Conservation (phyloP, 768 basidiomycete genomes). For the Tricholoma sp. region DNA sequence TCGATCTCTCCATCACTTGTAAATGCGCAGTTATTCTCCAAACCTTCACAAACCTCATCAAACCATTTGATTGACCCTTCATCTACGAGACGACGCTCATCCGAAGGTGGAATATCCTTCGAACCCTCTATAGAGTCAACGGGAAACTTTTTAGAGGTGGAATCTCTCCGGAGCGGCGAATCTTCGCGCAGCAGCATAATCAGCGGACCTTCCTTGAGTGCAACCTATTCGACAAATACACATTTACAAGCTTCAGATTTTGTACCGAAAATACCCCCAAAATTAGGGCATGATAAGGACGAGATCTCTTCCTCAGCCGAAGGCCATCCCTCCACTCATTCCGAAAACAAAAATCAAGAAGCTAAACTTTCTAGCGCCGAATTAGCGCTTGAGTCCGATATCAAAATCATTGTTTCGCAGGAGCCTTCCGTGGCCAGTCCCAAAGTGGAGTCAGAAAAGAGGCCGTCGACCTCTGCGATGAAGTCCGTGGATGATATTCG, state of each 20-base stretch:
- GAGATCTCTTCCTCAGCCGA: background rate
- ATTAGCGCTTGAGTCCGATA: slow-evolving; percentile 1
- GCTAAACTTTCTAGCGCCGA: background rate
- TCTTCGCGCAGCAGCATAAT: slow-evolving; percentile 37
- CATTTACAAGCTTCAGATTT: slow-evolving; percentile 1
- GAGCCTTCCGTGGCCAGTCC: slow-evolving; percentile 3
- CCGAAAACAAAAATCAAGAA: background rate
- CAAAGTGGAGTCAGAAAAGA: slow-evolving; percentile 4
- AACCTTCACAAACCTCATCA: slow-evolving; percentile 27
- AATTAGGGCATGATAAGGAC: background rate
- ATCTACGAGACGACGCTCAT: slow-evolving; percentile 30
- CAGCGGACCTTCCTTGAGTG: slow-evolving; percentile 25
- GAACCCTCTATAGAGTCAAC: slow-evolving; percentile 48
- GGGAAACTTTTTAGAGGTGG: slow-evolving; percentile 40
- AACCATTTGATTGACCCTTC: slow-evolving; percentile 36
- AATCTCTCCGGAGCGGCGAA: slow-evolving; percentile 41
- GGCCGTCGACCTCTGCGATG: slow-evolving; percentile 6
- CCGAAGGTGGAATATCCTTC: slow-evolving; percentile 52
- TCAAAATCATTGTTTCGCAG: slow-evolving; percentile 6
- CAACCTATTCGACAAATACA: slow-evolving; percentile 10
- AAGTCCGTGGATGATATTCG: background rate
- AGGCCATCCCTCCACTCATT: slow-evolving; percentile 4
- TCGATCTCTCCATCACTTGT: slow-evolving; percentile 16
- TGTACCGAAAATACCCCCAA: background rate
- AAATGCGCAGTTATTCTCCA: slow-evolving; percentile 17